phyloP scores from a whole-genome alignment of 106 monocot species.

The Platanthera zijinensis region DNA sequence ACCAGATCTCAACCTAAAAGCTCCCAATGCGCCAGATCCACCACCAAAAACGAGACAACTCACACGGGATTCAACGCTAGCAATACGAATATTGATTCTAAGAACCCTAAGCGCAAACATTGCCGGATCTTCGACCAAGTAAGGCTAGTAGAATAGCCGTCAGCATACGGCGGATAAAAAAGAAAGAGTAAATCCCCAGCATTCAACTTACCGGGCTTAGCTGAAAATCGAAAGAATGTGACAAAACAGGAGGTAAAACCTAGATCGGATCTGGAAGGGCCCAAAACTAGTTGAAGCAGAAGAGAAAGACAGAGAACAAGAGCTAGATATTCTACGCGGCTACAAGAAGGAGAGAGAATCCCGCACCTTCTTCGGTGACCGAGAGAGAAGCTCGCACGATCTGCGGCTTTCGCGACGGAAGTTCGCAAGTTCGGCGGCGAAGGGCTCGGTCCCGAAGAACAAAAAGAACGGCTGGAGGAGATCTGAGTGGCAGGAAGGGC shows the following conservation, averaged over 20 bases:
- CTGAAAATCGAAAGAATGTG: not conserved
- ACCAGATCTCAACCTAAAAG: not conserved
- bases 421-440: too few species aligned
- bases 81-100: not conserved
- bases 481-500: too few species aligned
- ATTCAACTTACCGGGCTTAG: constrained; percentile 1
- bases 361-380: too few species aligned
- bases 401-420: too few species aligned
- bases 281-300: too few species aligned
- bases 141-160: not conserved
- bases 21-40: not conserved
- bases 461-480: too few species aligned
- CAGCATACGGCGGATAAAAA: not conserved
- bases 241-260: not conserved
- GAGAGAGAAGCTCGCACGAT: too few species aligned
- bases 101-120: constrained; percentile 1
- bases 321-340: too few species aligned
- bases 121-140: not conserved
- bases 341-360: too few species aligned
- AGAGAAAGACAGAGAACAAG: too few species aligned
- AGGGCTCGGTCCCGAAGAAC: too few species aligned
- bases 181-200: not conserved
- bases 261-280: not conserved
- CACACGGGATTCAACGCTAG: not conserved
- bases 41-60: not conserved